These are phyloP conservation scores for Cutaneotrichosporon daszewskae DNA, from an alignment of 1,284 basidiomycete species.

Conservation along the genomic window DNA sequence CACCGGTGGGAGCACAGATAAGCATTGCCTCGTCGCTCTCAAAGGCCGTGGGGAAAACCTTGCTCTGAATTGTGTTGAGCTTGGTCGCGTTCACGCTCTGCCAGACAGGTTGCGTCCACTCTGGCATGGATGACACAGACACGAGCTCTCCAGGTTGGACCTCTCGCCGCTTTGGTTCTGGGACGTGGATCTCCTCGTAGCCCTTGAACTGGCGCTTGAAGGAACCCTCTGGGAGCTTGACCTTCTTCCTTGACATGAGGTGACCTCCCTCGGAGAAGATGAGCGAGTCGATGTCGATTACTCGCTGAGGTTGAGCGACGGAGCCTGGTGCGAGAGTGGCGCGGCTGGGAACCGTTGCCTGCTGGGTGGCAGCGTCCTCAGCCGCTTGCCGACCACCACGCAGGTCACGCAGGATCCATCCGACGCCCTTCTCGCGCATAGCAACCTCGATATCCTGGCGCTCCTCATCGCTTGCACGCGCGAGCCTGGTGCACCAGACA, in stretches of 20 bases:
- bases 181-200: constrained; percentile 97
- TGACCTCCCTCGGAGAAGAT: constrained; percentile 93
- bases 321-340: constrained; percentile 85
- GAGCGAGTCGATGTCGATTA: constrained; percentile 89
- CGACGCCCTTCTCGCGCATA: constrained; percentile 95
- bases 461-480: constrained; percentile 83
- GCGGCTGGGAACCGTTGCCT: constrained; percentile 62
- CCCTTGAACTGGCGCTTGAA: constrained; percentile 96
- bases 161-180: constrained; percentile 78
- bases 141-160: constrained; percentile 64
- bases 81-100: constrained; percentile 49
- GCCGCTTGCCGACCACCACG: constrained; percentile 61
- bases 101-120: constrained; percentile 85
- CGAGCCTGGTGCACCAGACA: constrained; percentile 97
- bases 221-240: constrained; percentile 92
- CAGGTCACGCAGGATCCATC: constrained; percentile 89
- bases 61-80: constrained; percentile 91
- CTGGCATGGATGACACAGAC: constrained; percentile 67
- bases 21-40: constrained; percentile 91
- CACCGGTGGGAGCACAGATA: constrained; percentile 96
- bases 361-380: constrained; percentile 50
- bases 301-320: constrained; percentile 75
- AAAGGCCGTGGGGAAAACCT: constrained; percentile 87
- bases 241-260: constrained; percentile 97
- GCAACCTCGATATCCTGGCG: constrained; percentile 92